Conservation (phyloP, 2,329 filamentous ascomycete species). For the Malbranchea cinnamomea region DNA sequence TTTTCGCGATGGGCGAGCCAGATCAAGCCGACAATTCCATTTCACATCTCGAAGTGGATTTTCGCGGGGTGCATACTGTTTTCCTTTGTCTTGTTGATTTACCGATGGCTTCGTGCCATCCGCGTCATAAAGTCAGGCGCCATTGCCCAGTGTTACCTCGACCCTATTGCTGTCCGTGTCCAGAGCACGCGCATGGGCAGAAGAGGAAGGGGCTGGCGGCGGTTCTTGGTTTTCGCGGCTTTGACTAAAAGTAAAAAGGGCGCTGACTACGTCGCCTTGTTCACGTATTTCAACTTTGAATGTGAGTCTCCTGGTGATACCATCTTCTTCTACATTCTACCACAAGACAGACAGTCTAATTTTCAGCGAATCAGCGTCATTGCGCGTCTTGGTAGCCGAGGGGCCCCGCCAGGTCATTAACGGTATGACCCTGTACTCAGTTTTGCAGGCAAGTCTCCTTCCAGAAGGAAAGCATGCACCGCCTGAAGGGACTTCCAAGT, state of each 20-base stretch:
- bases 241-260: conserved; percentile 86
- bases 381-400: conserved; percentile 79
- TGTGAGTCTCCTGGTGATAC: conserved; percentile 26
- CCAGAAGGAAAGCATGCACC: conserved; percentile 39
- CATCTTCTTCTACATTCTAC: conserved; percentile 1
- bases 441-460: conserved; percentile 63
- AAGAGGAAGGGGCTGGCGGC: conserved; percentile 61
- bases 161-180: conserved; percentile 69
- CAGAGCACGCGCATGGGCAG: conserved; percentile 64
- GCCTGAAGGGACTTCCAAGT: conserved; percentile 43
- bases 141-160: conserved; percentile 81
- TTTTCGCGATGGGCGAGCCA: conserved; percentile 82
- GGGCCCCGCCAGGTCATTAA: conserved; percentile 88
- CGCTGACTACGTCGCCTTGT: conserved; percentile 76
- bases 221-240: conserved; percentile 85
- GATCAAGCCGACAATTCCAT: conserved; percentile 62
- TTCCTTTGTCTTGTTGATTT: conserved; percentile 68
- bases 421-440: conserved; percentile 70
- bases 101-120: conserved; percentile 65
- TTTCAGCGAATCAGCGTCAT: too few relatives aligned
- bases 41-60: conserved; percentile 80
- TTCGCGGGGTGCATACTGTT: conserved; percentile 85
- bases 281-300: conserved; percentile 74
- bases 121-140: conserved; percentile 72
- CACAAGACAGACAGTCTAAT: conserved; percentile 11